These are phyloP conservation scores for Sporothrix protearum DNA, from an alignment of 2,329 filamentous ascomycete species.

Conservation along the genomic window DNA sequence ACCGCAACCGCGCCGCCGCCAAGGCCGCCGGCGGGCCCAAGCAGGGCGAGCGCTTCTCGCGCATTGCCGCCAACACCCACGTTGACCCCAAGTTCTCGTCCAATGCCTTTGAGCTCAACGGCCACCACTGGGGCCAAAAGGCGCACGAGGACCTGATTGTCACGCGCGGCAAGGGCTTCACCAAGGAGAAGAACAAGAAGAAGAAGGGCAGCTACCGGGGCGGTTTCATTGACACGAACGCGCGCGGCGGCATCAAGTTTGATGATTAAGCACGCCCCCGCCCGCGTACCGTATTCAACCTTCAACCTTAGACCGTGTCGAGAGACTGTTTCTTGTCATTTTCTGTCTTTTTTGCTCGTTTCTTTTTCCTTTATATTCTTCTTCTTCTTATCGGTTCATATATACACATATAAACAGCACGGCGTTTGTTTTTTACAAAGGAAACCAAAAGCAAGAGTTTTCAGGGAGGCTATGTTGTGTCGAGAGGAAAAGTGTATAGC, in stretches of 20 bases:
- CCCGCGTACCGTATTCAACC: no score
- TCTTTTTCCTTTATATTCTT: background rate
- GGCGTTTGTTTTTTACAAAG: slow-evolving; percentile 12
- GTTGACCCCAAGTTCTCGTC: slow-evolving; percentile 68
- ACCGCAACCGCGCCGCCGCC: slow-evolving; percentile 39
- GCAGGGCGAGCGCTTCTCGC: slow-evolving; percentile 70
- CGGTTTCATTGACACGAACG: slow-evolving; percentile 76
- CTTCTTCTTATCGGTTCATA: background rate
- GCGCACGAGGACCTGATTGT: slow-evolving; percentile 85
- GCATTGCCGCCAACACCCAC: slow-evolving; percentile 64
- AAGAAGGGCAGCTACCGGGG: slow-evolving; percentile 88
- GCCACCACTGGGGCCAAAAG: slow-evolving; percentile 85
- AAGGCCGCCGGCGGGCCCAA: slow-evolving; percentile 33
- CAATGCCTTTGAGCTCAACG: slow-evolving; percentile 62
- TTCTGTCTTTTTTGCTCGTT: background rate
- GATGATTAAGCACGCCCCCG: slow-evolving; percentile 46
- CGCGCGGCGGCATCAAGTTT: slow-evolving; percentile 88
- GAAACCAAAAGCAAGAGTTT: slow-evolving; percentile 13
- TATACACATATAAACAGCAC: slow-evolving; percentile 23
- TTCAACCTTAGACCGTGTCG: background rate
- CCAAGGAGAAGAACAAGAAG: slow-evolving; percentile 99
- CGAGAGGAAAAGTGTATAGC: background rate
- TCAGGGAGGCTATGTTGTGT: background rate
- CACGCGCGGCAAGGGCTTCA: slow-evolving; percentile 94
- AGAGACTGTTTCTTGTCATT: background rate